Base-by-base conservation (phyloP, 805 yeast species). In the Schwanniomyces polymorphus region DNA sequence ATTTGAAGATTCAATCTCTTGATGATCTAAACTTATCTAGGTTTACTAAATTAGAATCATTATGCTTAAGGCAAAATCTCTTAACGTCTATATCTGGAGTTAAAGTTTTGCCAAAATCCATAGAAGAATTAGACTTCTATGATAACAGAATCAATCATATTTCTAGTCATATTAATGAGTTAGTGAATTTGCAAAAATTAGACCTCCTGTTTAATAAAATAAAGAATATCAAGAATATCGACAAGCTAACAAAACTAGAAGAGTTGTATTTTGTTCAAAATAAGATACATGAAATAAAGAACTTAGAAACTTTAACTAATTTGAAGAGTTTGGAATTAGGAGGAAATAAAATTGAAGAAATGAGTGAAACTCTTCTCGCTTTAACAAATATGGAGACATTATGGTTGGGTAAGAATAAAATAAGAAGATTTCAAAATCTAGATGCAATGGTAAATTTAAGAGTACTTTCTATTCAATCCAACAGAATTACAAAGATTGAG, bases 171-270 rank as follows among this genome's bases (percentile, higher is more conserved):
- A 61, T 90, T 16, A 81, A 78, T 50, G 80, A 81, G 41, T 78
- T 90, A 54, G 67, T 61, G 2, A 78, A 80, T 33, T 67, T 91
- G 51, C 76, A 65, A 46, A 76, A 61, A 44, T 72, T 94, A 56
- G 99, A 94, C 68, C 74, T 94, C 23, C 88, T 96, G 21, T 94
- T 94, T 70, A 94, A 94, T 67, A 88, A 85, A 61, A 88, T 92
- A 60, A 85, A 86, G 57, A 87, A 86, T 63, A 88, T 92, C 59
- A 88, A 88, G 68, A 88, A 91, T 63, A 56, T 92, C 38, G 86
- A 83, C 40, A 71, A 78, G 4, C 70, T 92, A 55, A 72, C 67
- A 1, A 72, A 84, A 5, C 67, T 94, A 55, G 82, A 81, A 54
- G 82, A 86, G 51, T 61, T 94, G 38, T 94, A 82, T 61, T 83